Evolutionary conservation across 2,329 filamentous ascomycete species (phyloP), one percentile per base, ranked within the genome.

Genomic region (Neophaeococcomyces aloes): DNA sequence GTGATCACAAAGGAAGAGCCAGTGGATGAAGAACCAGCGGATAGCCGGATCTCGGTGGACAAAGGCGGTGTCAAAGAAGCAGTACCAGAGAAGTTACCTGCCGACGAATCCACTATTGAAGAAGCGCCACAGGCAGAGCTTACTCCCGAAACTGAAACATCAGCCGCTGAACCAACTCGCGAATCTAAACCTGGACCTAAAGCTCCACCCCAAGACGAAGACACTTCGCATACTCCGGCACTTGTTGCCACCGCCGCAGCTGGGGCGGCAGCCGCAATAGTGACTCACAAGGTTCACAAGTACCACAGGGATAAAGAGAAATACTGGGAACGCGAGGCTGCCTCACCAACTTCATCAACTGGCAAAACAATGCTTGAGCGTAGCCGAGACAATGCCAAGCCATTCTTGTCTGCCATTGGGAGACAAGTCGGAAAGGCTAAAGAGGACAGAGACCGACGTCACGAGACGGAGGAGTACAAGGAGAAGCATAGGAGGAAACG

Each of bases 311-410:
- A 44, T 46, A 35, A 34, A 29, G 44, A 38, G 37, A 45, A 40
- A 15, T 21, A 42, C 35, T 27, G 50, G 50, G 41, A 54, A 43
- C 44, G 47, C 44, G 44, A 53, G 29, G 30, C 40, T 36, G 41
- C 42, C 3, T 44, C 39, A 41, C 34, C 43, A 10, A 23, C 21
- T 25, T 47, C 48, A 34, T 52, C 41, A 39, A 51, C 41, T 40
- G 57, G 51, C 42, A 62, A 61, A 45, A 59, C 57, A 31, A 51
- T 57, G 31, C 19, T 57, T 53, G 23, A 58, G 57, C 21, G 55
- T 56, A 31, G 46, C 53, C 29, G 59, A 61, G n/a, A 57, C 47
- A 30, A 56, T 50, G 17, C 59, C 53, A 34, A 57, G 55, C 18
- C 59, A 56, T 45, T 65, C 60, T 13, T 57, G 48, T 41, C 55